phyloP scores from a whole-genome alignment of 2,329 filamentous ascomycete genomes.

The Phyllosticta citriasiana region DNA sequence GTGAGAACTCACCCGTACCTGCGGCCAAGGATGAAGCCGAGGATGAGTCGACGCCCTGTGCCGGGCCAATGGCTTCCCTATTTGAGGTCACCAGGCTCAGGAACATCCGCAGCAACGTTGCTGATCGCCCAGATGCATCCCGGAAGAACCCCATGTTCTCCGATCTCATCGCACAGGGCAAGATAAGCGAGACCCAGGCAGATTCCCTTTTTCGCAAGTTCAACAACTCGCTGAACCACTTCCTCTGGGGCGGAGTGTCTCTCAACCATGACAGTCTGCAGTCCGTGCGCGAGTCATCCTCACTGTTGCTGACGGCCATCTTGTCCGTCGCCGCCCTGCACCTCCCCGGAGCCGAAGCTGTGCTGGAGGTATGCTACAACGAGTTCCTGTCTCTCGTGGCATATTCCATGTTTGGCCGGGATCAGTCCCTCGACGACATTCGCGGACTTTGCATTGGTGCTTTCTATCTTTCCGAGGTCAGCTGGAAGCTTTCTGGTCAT shows the following conservation, averaged over 20 bases:
- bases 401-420: constrained; percentile 23
- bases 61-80: constrained; percentile 25
- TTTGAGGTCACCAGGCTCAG: constrained; percentile 25
- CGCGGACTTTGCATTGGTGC: constrained; percentile 30
- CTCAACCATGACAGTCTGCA: constrained; percentile 22
- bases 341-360: constrained; percentile 19
- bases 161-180: constrained; percentile 24
- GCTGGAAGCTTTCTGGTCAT: constrained; percentile 30
- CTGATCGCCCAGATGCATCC: constrained; percentile 16
- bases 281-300: constrained; percentile 20
- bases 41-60: background rate
- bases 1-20: constrained; percentile 23
- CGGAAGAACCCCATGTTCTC: constrained; percentile 17
- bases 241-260: constrained; percentile 24
- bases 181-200: constrained; percentile 19
- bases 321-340: constrained; percentile 23
- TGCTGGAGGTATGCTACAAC: constrained; percentile 23
- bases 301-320: constrained; percentile 23
- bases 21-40: constrained; percentile 7
- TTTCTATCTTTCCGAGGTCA: constrained; percentile 31
- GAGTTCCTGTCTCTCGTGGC: constrained; percentile 25
- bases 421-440: constrained; percentile 29
- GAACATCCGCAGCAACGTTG: constrained; percentile 21
- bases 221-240: constrained; percentile 22
- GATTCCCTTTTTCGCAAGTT: constrained; percentile 23